Percentiles rank a stretch among this genome's conserved stretches.
Evolutionary conservation across 2,329 filamentous ascomycete species (phyloP).

Genomic region (Beauveria medogensis): DNA sequence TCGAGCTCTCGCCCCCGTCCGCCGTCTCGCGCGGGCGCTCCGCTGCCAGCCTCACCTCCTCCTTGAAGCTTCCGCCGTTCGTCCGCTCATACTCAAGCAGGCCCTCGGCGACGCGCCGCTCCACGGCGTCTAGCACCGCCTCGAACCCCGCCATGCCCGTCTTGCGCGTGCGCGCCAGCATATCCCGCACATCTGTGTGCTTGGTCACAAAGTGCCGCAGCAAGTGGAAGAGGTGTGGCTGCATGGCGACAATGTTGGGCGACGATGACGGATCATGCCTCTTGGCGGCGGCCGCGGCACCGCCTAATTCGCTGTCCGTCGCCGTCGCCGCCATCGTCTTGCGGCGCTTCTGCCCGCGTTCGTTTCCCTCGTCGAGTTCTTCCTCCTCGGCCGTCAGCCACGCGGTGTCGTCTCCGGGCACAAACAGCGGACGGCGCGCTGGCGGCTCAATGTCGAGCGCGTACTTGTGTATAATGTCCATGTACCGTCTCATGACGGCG

Average conservation of each 20-base stretch:
- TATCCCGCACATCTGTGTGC: conserved; percentile 78
- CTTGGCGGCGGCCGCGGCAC: background rate
- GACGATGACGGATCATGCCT: conserved; percentile 28
- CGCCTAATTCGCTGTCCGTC: background rate
- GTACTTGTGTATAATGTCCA: conserved; percentile 81
- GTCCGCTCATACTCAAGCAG: conserved; percentile 58
- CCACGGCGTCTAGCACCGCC: conserved; percentile 64
- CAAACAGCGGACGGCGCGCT: conserved; percentile 60
- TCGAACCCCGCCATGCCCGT: conserved; percentile 74
- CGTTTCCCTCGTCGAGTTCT: conserved; percentile 29
- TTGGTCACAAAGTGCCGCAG: conserved; percentile 71
- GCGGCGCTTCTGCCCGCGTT: conserved; percentile 45
- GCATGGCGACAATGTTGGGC: conserved; percentile 70
- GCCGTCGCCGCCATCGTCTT: conserved; percentile 28
- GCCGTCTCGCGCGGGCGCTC: conserved; percentile 29
- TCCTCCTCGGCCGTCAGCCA: conserved; percentile 33
- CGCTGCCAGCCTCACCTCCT: conserved; percentile 23
- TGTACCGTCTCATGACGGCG: conserved; percentile 75
- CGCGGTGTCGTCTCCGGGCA: conserved; percentile 48
- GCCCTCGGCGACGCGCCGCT: conserved; percentile 64
- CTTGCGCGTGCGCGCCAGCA: conserved; percentile 59
- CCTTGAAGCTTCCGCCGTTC: conserved; percentile 40
- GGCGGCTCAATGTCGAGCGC: conserved; percentile 62
- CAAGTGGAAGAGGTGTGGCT: conserved; percentile 89
- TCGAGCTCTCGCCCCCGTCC: conserved; percentile 44